phyloP scores from a whole-genome alignment of 805 yeast species.

The Komagataella phaffii region DNA sequence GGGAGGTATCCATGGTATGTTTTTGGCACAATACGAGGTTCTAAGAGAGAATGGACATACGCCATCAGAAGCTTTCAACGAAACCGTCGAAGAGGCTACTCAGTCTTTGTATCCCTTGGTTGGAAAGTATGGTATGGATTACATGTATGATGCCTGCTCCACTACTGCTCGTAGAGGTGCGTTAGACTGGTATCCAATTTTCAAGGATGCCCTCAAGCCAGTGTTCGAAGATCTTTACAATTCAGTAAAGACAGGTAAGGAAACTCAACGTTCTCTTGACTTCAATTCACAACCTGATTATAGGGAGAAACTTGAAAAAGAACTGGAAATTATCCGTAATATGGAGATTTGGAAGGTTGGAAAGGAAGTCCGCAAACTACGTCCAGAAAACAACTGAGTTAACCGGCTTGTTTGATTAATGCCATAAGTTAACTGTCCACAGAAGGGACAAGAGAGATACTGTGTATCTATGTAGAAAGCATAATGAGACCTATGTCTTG shows the following conservation, averaged over 20 bases:
- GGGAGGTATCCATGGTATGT: conserved; percentile 99
- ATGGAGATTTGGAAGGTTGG: conserved; percentile 99
- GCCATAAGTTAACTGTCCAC: conserved; percentile 4
- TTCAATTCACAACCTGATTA: conserved; percentile 98
- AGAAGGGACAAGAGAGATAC: conserved; percentile 5
- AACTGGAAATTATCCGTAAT: conserved; percentile 83
- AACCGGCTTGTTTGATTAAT: not conserved
- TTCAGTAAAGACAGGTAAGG: conserved; percentile 90
- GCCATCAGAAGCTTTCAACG: conserved; percentile 99
- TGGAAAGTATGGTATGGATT: conserved; percentile 99
- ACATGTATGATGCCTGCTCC: conserved; percentile 99
- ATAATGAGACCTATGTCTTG: not conserved
- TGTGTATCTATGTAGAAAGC: not conserved
- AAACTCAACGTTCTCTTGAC: conserved; percentile 95
- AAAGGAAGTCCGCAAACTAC: conserved; percentile 98
- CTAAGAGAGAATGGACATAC: conserved; percentile 99
- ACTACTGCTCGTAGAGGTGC: conserved; percentile 99
- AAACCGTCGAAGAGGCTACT: conserved; percentile 99
- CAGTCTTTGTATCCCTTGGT: conserved; percentile 98
- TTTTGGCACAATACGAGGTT: conserved; percentile 99
- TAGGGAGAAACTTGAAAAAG: conserved; percentile 92
- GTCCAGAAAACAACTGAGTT: conserved; percentile 92
- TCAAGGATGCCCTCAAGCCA: conserved; percentile 98
- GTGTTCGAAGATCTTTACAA: conserved; percentile 94
- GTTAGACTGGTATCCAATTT: conserved; percentile 98